phyloP scores from a whole-genome alignment of 257 asterid genomes.

The Fraxinus cuspidata region DNA sequence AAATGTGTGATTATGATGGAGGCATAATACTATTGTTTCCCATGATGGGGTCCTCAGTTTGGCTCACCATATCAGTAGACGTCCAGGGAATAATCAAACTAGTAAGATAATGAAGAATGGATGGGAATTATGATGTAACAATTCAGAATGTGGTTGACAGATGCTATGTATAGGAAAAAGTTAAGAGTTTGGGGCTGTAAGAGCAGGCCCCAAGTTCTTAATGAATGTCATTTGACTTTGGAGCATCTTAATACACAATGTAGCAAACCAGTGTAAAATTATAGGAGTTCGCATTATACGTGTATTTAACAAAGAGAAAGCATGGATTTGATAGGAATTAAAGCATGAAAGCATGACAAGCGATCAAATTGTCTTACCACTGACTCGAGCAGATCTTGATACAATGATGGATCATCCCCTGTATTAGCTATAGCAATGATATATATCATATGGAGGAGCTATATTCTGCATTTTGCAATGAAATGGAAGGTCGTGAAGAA shows the following conservation, averaged over 20 bases:
- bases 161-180: neutral
- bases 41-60: neutral
- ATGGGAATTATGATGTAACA: neutral
- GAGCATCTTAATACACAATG: neutral
- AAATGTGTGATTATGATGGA: slow-evolving; percentile 13
- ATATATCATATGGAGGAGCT: slow-evolving; percentile 1
- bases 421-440: neutral
- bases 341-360: neutral
- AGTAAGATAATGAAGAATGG: slow-evolving; percentile 10
- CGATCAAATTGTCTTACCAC: neutral
- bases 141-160: neutral
- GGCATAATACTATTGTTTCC: neutral
- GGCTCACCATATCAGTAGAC: neutral
- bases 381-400: neutral
- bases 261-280: neutral
- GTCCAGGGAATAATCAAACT: slow-evolving; percentile 9
- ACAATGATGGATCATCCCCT: neutral
- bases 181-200: neutral
- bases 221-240: neutral
- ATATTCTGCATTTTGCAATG: neutral
- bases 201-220: neutral
- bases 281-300: neutral
- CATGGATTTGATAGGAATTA: neutral
- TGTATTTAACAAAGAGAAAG: slow-evolving; percentile 6
- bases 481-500: slow-evolving; percentile 1